A percentile compares a stretch with the other conserved stretches of the same genome.
phyloP scores from a whole-genome alignment of 2,329 filamentous ascomycete species.

The Penicillium palitans region DNA sequence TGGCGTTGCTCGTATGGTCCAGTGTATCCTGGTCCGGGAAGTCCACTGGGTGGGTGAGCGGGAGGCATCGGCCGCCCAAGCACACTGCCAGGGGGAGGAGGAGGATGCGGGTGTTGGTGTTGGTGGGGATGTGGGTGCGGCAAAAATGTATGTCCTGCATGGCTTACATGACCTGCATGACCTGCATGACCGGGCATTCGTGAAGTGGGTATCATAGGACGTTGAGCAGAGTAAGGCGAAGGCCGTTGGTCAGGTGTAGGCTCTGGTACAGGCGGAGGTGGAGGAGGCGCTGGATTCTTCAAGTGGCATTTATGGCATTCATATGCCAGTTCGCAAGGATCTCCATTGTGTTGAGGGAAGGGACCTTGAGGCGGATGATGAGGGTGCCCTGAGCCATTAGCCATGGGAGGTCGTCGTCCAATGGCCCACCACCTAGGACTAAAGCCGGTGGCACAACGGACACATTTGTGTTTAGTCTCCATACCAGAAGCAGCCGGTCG shows the following conservation, averaged over 20 bases:
- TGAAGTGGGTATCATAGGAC: constrained; percentile 37
- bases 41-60: constrained; percentile 28
- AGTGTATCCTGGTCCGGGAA: constrained; percentile 32
- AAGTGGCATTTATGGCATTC: constrained; percentile 74
- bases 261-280: constrained; percentile 26
- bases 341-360: constrained; percentile 33
- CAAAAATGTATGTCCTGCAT: constrained; percentile 29
- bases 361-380: constrained; percentile 27
- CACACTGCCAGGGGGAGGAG: constrained; percentile 23
- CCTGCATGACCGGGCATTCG: constrained; percentile 23
- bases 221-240: constrained; percentile 37
- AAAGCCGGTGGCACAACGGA: constrained; percentile 41
- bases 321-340: constrained; percentile 46
- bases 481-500: constrained; percentile 16
- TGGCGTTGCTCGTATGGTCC: constrained; percentile 40
- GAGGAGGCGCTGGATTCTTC: constrained; percentile 39
- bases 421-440: constrained; percentile 63
- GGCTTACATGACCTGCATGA: constrained; percentile 18
- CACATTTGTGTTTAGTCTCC: constrained; percentile 37
- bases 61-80: constrained; percentile 34
- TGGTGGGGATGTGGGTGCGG: constrained; percentile 33
- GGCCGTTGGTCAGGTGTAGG: constrained; percentile 37
- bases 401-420: constrained; percentile 51
- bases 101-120: constrained; percentile 19
- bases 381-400: constrained; percentile 35